These are phyloP conservation scores for Podaxis sp. DNA, from an alignment of 768 basidiomycete genomes.

Conservation along the genomic window DNA sequence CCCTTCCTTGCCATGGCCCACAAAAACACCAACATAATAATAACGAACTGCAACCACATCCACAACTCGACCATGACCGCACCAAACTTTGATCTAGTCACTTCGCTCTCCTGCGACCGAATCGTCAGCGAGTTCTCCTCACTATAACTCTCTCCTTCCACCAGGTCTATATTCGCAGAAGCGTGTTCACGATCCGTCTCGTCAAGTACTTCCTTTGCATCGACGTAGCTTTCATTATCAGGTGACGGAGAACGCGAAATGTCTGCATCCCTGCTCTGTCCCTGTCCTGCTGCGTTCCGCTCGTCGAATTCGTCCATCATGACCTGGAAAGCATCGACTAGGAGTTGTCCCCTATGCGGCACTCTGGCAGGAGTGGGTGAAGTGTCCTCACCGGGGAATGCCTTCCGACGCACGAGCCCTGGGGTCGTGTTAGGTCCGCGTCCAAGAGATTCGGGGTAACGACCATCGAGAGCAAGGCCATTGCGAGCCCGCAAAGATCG, in stretches of 20 bases:
- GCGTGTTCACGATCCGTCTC: conserved; percentile 10
- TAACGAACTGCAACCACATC: conserved; percentile 80
- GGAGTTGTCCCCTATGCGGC: conserved; percentile 2
- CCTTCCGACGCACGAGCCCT: not conserved
- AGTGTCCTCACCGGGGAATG: not conserved
- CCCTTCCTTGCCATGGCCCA: conserved; percentile 80
- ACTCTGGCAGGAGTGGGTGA: conserved; percentile 3
- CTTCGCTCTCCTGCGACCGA: conserved; percentile 14
- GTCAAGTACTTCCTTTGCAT: conserved; percentile 6
- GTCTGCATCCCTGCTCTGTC: not conserved
- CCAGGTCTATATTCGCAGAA: not conserved
- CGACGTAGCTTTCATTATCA: conserved; percentile 11
- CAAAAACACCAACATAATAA: conserved; percentile 75
- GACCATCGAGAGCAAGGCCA: conserved; percentile 41
- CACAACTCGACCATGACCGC: conserved; percentile 67
- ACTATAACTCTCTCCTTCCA: not conserved
- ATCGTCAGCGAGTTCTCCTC: conserved; percentile 3
- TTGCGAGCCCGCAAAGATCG: conserved; percentile 59
- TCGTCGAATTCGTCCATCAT: conserved; percentile 13
- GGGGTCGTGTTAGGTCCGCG: not conserved
- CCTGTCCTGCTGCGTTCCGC: not conserved
- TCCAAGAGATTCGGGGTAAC: conserved; percentile 7
- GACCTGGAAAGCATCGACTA: conserved; percentile 7
- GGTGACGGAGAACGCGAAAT: conserved; percentile 10
- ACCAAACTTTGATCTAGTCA: conserved; percentile 26